Evolutionary conservation across 768 basidiomycete species (phyloP).

Genomic region (Crucibulum laeve): DNA sequence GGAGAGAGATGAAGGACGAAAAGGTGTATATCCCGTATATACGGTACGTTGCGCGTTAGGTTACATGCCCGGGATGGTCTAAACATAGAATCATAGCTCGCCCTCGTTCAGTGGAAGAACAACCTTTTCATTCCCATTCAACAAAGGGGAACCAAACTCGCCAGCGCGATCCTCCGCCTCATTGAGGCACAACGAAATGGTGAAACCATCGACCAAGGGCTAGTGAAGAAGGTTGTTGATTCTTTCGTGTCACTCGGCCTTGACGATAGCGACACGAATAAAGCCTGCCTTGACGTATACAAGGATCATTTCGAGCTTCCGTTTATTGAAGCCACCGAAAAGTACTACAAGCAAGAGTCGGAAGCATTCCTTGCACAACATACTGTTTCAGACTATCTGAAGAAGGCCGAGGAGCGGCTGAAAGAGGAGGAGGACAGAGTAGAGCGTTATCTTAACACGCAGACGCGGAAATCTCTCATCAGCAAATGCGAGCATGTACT

Average conservation of each 20-base stretch:
- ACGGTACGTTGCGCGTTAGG: constrained; percentile 54
- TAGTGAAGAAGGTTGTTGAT: constrained; percentile 93
- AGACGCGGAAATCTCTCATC: constrained; percentile 78
- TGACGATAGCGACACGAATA: constrained; percentile 89
- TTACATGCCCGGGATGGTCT: background rate
- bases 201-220: constrained; percentile 86
- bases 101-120: constrained; percentile 93
- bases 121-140: constrained; percentile 91
- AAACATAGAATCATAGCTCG: constrained; percentile 53
- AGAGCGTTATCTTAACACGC: constrained; percentile 87
- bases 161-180: constrained; percentile 80
- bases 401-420: constrained; percentile 89
- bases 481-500: constrained; percentile 88
- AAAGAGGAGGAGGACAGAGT: constrained; percentile 95
- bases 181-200: constrained; percentile 95
- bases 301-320: constrained; percentile 85
- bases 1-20: constrained; percentile 95
- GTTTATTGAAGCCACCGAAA: constrained; percentile 85
- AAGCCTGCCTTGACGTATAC: constrained; percentile 91
- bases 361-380: constrained; percentile 86
- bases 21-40: constrained; percentile 92
- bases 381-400: constrained; percentile 91
- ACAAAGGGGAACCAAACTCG: constrained; percentile 74
- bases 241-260: constrained; percentile 93
- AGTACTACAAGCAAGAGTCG: constrained; percentile 90